Evolutionary conservation across 768 basidiomycete genomes (phyloP).

Genomic region (Phylloporus scabripes): DNA sequence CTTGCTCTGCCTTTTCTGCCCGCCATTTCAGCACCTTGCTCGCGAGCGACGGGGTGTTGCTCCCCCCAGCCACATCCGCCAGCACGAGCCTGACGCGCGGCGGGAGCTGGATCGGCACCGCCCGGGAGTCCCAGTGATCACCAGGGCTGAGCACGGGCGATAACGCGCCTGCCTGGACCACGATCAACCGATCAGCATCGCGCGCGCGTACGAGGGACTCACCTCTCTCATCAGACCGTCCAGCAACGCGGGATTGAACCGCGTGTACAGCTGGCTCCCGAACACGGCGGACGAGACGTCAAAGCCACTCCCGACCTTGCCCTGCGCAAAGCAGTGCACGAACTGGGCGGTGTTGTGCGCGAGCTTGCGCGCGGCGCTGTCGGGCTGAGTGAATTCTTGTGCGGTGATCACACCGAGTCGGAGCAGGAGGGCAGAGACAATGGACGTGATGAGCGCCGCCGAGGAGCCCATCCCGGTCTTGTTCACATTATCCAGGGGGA

Average conservation of each 20-base stretch:
- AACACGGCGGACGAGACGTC: conserved; percentile 93
- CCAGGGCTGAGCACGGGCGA: conserved; percentile 59
- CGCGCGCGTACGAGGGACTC: background rate
- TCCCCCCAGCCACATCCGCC: conserved; percentile 94
- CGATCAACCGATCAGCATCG: background rate
- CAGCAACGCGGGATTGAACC: conserved; percentile 63
- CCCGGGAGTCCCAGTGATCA: conserved; percentile 61
- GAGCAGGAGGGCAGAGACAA: conserved; percentile 79
- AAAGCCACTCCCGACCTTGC: conserved; percentile 97
- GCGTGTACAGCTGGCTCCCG: conserved; percentile 89
- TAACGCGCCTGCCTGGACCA: conserved; percentile 21
- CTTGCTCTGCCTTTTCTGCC: conserved; percentile 52
- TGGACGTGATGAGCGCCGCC: conserved; percentile 93
- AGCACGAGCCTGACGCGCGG: conserved; percentile 79
- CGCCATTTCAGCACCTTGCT: conserved; percentile 91
- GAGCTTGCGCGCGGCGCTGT: conserved; percentile 48
- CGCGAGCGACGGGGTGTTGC: conserved; percentile 91
- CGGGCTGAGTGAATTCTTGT: conserved; percentile 40
- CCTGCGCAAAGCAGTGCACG: conserved; percentile 93
- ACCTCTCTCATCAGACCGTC: conserved; percentile 25
- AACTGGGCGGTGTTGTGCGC: conserved; percentile 94
- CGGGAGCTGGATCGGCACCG: conserved; percentile 74
- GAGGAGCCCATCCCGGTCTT: conserved; percentile 98
- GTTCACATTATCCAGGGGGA: conserved; percentile 75
- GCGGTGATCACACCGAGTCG: conserved; percentile 61